Conservation (phyloP, 2,329 filamentous ascomycete species). For the Alternaria sp. region DNA sequence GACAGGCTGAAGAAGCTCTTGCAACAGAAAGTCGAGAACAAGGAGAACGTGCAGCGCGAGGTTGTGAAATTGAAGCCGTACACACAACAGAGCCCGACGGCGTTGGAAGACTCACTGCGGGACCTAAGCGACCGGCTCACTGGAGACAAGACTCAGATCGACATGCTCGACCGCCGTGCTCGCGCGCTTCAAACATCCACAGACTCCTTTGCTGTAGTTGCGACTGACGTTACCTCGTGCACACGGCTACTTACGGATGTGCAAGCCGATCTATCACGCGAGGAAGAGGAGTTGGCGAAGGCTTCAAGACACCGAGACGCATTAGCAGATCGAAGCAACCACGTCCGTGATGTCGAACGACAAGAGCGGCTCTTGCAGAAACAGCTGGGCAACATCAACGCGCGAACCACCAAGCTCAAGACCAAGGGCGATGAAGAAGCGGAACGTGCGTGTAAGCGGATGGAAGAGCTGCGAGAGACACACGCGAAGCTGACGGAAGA, state of each 20-base stretch:
- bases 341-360: conserved; percentile 88
- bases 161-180: conserved; percentile 84
- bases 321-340: conserved; percentile 85
- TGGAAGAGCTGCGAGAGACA: conserved; percentile 84
- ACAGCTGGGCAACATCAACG: conserved; percentile 84
- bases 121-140: conserved; percentile 82
- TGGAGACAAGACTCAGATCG: conserved; percentile 83
- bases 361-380: conserved; percentile 83
- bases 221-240: conserved; percentile 84
- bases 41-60: conserved; percentile 79
- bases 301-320: conserved; percentile 85
- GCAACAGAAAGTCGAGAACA: conserved; percentile 75
- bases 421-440: conserved; percentile 83
- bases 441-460: conserved; percentile 80
- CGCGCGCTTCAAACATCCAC: conserved; percentile 89
- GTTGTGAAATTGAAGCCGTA: conserved; percentile 90
- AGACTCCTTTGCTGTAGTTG: conserved; percentile 86
- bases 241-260: conserved; percentile 92
- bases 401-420: conserved; percentile 83
- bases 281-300: conserved; percentile 86
- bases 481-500: conserved; percentile 86
- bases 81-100: conserved; percentile 84
- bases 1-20: conserved; percentile 74
- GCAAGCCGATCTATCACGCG: conserved; percentile 80
- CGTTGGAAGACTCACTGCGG: conserved; percentile 80